These are phyloP conservation scores for Oenanthe javanica DNA, from an alignment of 140 eudicot genomes.

Conservation along the genomic window DNA sequence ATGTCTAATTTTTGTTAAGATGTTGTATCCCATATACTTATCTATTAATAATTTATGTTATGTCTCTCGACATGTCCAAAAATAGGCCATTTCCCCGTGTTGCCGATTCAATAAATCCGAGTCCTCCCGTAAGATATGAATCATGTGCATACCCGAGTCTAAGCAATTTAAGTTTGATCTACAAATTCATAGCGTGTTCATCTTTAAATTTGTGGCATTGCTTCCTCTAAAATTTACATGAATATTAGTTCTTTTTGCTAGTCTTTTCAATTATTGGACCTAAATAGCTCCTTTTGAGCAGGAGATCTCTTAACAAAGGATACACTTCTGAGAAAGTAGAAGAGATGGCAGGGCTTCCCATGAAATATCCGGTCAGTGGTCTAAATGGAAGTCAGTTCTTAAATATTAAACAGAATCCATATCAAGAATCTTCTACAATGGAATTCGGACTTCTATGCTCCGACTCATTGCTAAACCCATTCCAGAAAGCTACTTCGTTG, in stretches of 20 bases:
- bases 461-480: constrained; percentile 57
- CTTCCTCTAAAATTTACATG: background rate
- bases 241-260: background rate
- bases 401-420: constrained; percentile 14
- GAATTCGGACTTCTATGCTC: constrained; percentile 63
- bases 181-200: background rate
- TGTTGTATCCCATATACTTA: background rate
- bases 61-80: background rate
- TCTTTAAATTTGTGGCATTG: background rate
- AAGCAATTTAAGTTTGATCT: background rate
- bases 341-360: background rate
- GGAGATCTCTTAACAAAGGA: constrained; percentile 39
- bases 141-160: background rate
- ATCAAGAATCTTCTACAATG: constrained; percentile 17
- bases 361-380: background rate
- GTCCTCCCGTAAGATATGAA: background rate
- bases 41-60: background rate
- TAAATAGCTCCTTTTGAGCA: constrained; percentile 20
- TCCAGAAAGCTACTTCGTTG: constrained; percentile 27
- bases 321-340: constrained; percentile 18
- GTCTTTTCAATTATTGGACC: background rate
- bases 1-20: background rate
- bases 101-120: background rate
- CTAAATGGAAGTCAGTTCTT: background rate
- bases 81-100: background rate